phyloP scores from a whole-genome alignment of 148 eudicot genomes.

The Camellia granthamiana region DNA sequence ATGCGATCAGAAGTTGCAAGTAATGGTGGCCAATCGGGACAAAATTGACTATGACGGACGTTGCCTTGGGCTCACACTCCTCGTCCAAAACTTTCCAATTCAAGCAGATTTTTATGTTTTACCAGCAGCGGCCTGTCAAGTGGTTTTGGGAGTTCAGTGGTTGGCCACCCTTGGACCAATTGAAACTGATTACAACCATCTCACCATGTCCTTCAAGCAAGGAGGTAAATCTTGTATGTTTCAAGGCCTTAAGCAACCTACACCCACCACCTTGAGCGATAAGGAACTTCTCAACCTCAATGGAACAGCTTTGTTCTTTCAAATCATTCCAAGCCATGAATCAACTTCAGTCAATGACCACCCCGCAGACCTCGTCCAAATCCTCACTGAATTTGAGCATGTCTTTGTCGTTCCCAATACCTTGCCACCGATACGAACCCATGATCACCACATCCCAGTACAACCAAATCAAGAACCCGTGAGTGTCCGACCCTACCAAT shows the following conservation, averaged over 20 bases:
- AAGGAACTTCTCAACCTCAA: too few species aligned
- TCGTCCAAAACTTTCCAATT: background rate
- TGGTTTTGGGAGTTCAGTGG: slow-evolving; percentile 11
- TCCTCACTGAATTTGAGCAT: too few species aligned
- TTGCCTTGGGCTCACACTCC: background rate
- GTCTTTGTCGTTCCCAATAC: too few species aligned
- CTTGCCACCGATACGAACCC: background rate
- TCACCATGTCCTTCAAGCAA: background rate
- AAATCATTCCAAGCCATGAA: too few species aligned
- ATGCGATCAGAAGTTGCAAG: background rate
- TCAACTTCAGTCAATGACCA: too few species aligned
- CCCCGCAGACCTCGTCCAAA: too few species aligned
- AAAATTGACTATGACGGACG: background rate
- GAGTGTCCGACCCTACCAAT: background rate
- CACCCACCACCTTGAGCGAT: background rate
- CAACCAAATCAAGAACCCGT: background rate
- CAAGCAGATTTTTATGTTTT: background rate
- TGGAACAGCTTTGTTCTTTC: too few species aligned
- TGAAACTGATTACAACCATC: background rate
- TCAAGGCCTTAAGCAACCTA: background rate
- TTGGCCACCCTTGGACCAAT: slow-evolving; percentile 12
- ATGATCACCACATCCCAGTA: background rate
- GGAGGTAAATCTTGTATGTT: background rate
- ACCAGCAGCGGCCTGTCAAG: slow-evolving; percentile 1
- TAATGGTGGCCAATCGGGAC: slow-evolving; percentile 14